These are phyloP conservation scores for Parathielavia appendiculata DNA, from an alignment of 495 filamentous ascomycete species.

Conservation along the genomic window DNA sequence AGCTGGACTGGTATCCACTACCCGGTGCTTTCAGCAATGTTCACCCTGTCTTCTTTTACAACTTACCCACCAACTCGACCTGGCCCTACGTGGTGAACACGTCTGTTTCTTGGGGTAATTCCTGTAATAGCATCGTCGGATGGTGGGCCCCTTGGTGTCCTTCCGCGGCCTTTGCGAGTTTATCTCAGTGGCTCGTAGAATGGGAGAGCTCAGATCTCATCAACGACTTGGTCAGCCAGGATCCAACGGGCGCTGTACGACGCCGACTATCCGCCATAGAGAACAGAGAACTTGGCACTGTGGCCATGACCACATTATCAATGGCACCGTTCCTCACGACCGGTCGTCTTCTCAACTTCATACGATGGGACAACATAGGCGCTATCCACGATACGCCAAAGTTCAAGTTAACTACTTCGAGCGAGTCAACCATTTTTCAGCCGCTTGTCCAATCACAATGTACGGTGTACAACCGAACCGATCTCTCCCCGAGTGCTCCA, in stretches of 20 bases:
- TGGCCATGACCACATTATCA: no score
- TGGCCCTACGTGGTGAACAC: no score
- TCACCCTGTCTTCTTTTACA: not conserved
- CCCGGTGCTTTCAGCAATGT: not conserved
- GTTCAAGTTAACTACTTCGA: not conserved
- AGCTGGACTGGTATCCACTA: constrained; percentile 2
- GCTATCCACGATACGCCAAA: not conserved
- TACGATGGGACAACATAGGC: no score
- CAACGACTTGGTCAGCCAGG: not conserved
- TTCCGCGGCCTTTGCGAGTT: not conserved
- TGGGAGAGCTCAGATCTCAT: not conserved
- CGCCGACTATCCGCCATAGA: not conserved
- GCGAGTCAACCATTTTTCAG: not conserved
- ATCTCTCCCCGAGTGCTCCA: no score
- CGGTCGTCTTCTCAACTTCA: no score
- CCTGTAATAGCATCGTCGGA: not conserved
- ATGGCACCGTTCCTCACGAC: no score
- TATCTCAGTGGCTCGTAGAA: not conserved
- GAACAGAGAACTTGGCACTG: no score
- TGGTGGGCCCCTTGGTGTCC: not conserved
- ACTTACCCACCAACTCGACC: not conserved
- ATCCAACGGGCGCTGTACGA: not conserved
- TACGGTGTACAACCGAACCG: no score
- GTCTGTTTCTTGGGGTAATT: no score
- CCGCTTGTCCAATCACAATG: not conserved